Evolutionary conservation across 2,329 filamentous ascomycete genomes (phyloP).

Genomic region (Ascosphaera aggregata): DNA sequence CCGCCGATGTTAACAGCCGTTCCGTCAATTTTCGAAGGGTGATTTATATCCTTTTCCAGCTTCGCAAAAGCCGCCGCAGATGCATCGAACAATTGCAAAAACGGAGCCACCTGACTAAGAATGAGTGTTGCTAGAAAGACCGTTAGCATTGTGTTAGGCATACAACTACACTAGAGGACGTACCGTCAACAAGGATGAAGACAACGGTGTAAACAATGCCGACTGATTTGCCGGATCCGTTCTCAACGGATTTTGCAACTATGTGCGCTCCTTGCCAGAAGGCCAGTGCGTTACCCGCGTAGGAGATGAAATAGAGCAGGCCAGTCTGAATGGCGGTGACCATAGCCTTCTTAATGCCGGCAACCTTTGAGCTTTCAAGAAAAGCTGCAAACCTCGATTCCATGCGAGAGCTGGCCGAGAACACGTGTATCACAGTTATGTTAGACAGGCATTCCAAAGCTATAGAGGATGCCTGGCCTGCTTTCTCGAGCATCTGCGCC

Average conservation of each 20-base stretch:
- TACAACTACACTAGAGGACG: too few relatives aligned
- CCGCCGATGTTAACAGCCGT: constrained; percentile 9
- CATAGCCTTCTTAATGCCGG: constrained; percentile 32
- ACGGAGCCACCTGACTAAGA: constrained; percentile 22
- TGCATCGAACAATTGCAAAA: constrained; percentile 26
- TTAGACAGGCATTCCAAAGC: constrained; percentile 35
- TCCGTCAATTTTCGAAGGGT: constrained; percentile 23
- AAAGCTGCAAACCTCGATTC: constrained; percentile 30
- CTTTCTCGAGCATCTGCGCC: constrained; percentile 23
- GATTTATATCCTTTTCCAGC: constrained; percentile 33
- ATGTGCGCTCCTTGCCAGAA: constrained; percentile 40
- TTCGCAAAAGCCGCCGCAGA: constrained; percentile 33
- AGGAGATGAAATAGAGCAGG: constrained; percentile 38
- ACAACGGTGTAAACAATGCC: constrained; percentile 32
- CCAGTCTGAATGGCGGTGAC: constrained; percentile 32
- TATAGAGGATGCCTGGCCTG: constrained; percentile 32
- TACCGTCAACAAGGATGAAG: constrained; percentile 29
- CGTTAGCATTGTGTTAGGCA: too few relatives aligned
- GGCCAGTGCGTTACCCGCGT: constrained; percentile 37
- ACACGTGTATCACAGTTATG: constrained; percentile 34
- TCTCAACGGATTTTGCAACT: constrained; percentile 16
- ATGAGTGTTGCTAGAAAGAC: constrained; percentile 19
- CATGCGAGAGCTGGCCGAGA: constrained; percentile 31
- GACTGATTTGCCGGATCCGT: constrained; percentile 15
- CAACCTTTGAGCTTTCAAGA: constrained; percentile 23